phyloP scores from a whole-genome alignment of 148 eudicot genomes.

The Camellia granthamiana region DNA sequence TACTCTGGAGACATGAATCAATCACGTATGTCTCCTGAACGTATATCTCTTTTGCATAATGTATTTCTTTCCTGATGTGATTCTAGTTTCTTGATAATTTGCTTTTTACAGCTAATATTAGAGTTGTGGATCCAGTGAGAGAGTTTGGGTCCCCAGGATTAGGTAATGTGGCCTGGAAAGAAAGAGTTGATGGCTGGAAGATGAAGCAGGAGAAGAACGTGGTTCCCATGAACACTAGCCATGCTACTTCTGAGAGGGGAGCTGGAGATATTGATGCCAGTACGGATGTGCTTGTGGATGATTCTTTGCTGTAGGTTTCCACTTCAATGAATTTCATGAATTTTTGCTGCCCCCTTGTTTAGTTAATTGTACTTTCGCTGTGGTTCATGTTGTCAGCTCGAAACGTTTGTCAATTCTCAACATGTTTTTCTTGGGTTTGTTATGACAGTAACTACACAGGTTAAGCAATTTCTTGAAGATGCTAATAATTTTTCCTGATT shows the following conservation, averaged over 20 bases:
- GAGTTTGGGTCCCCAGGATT: constrained; percentile 52
- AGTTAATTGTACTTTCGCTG: not conserved
- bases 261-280: constrained; percentile 67
- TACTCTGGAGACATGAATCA: constrained; percentile 28
- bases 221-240: constrained; percentile 55
- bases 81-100: not conserved
- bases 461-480: not conserved
- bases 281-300: constrained; percentile 58
- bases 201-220: constrained; percentile 54
- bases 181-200: constrained; percentile 68
- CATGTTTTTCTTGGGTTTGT: not conserved
- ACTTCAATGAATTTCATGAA: not conserved
- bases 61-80: not conserved
- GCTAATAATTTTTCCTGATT: not conserved
- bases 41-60: not conserved
- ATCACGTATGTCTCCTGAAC: constrained; percentile 21
- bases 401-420: not conserved
- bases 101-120: constrained; percentile 51
- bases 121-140: constrained; percentile 48
- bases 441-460: not conserved
- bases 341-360: constrained; percentile 3
- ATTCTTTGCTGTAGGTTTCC: constrained; percentile 51
- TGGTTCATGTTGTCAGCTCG: not conserved
- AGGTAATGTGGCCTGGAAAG: constrained; percentile 72
- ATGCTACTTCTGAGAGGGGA: constrained; percentile 73